Base-by-base conservation (phyloP, 805 yeast genomes). In the Diddensiella santjacobensis region DNA sequence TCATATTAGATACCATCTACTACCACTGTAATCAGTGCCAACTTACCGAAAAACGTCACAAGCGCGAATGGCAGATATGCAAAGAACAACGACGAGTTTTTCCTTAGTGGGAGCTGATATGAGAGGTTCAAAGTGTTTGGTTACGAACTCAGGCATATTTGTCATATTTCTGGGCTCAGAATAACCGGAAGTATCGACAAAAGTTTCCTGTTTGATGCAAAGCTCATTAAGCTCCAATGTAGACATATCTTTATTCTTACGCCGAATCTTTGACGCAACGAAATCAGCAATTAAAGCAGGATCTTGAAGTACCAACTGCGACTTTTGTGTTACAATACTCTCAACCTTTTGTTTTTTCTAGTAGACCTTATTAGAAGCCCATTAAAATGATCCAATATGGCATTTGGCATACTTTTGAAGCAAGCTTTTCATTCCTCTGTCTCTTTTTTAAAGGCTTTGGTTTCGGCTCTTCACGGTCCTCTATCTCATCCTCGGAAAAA, bases 61-160 rank as follows among this genome's bases (percentile, higher is more conserved):
- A 1, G 88, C 93, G 56, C 97, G 75, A 20, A 88, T 70, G 8
- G 96, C 93, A 0, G 96, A 87, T 72, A 84, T 76, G 0, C 90
- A 75, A 13, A 84, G 58, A 1, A 83, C 66, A 13, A 83, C 65
- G 54, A 80, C 62, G 66, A 75, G 69, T 46, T 75, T 74, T 23
- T 49, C 52, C 44, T 53, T 42, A 20, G 40, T 18, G 26, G 42
- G 24, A 15, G 24, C 47, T 33, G 50, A 13, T 6, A 41, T 5
- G 4, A 43, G 15, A 23, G 31, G 17, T 17, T 44, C 31, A 42
- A 49, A 48, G 45, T 44, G 38, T 42, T 44, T 17, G 19, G 41
- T 44, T 23, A 48, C 18, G 18, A 40, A 89, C 19, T 67, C 68
- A 2, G 76, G 65, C 47, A 85, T 70, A 54, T 81, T 79, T 1